phyloP scores from a whole-genome alignment of 2,329 filamentous ascomycete genomes.

The Stagonosporopsis cucurbitacearum region DNA sequence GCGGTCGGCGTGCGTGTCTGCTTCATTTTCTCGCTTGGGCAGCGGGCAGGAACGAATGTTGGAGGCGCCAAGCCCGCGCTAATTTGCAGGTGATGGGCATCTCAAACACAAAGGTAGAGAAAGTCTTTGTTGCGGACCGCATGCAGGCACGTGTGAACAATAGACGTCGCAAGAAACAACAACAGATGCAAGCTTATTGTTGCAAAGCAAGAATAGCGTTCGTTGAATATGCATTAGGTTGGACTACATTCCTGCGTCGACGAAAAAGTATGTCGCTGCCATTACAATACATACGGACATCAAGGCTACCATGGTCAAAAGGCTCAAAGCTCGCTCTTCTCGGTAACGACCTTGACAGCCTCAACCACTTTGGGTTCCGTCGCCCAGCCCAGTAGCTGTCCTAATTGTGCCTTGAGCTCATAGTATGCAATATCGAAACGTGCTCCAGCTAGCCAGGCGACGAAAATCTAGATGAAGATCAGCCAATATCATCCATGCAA shows the following conservation, averaged over 20 bases:
- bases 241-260: constrained; percentile 17
- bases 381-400: constrained; percentile 44
- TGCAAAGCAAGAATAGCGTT: background rate
- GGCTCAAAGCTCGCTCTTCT: constrained; percentile 53
- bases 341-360: constrained; percentile 33
- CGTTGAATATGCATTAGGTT: constrained; percentile 36
- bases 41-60: constrained; percentile 32
- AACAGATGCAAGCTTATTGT: background rate
- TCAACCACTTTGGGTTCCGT: constrained; percentile 21
- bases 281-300: constrained; percentile 44
- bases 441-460: constrained; percentile 81
- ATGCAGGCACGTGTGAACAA: constrained; percentile 9
- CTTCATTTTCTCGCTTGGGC: constrained; percentile 30
- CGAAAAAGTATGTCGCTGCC: constrained; percentile 21
- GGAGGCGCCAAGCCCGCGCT: constrained; percentile 16
- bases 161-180: background rate
- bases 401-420: constrained; percentile 61
- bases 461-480: constrained; percentile 65
- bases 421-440: constrained; percentile 75
- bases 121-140: constrained; percentile 7
- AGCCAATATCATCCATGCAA: constrained; percentile 12
- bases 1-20: constrained; percentile 27
- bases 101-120: constrained; percentile 14
- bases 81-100: background rate
- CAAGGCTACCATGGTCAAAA: constrained; percentile 9